phyloP scores from a whole-genome alignment of 2,329 filamentous ascomycete species.

The Colletotrichum paranaense region DNA sequence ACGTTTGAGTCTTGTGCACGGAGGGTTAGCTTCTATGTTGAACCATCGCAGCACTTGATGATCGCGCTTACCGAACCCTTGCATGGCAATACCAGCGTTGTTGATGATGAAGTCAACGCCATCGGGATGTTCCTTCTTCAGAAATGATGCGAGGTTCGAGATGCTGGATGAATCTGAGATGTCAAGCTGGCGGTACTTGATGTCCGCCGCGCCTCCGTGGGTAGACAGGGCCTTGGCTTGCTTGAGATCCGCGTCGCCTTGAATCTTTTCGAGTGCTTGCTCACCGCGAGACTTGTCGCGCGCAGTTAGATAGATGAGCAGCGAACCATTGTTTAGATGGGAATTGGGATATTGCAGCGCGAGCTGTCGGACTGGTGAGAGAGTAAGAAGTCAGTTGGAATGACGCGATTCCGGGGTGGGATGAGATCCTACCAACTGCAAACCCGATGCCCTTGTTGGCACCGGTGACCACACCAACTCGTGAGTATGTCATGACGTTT shows the following conservation, averaged over 20 bases:
- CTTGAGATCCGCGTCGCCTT: constrained; percentile 55
- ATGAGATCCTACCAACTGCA: constrained; percentile 28
- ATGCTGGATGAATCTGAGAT: constrained; percentile 59
- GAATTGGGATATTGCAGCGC: constrained; percentile 64
- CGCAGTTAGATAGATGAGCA: constrained; percentile 65
- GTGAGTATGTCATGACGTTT: constrained; percentile 41
- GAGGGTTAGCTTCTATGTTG: background rate
- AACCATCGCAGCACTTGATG: constrained; percentile 41
- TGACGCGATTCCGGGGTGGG: background rate
- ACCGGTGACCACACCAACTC: constrained; percentile 64
- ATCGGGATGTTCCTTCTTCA: constrained; percentile 56
- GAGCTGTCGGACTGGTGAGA: constrained; percentile 58
- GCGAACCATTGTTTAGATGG: constrained; percentile 54
- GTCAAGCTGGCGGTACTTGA: constrained; percentile 60
- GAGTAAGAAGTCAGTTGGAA: background rate
- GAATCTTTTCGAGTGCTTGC: constrained; percentile 56
- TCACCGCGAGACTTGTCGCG: constrained; percentile 59
- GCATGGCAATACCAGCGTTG: constrained; percentile 61
- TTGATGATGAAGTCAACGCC: constrained; percentile 65
- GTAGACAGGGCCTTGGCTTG: constrained; percentile 55
- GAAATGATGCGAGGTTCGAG: constrained; percentile 50
- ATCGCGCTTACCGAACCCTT: constrained; percentile 52
- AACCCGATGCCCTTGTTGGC: constrained; percentile 58
- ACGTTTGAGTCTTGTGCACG: constrained; percentile 45
- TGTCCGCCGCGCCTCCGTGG: constrained; percentile 54